Conservation (phyloP, 2,329 filamentous ascomycete genomes). For the Myriosclerotinia scirpicola region DNA sequence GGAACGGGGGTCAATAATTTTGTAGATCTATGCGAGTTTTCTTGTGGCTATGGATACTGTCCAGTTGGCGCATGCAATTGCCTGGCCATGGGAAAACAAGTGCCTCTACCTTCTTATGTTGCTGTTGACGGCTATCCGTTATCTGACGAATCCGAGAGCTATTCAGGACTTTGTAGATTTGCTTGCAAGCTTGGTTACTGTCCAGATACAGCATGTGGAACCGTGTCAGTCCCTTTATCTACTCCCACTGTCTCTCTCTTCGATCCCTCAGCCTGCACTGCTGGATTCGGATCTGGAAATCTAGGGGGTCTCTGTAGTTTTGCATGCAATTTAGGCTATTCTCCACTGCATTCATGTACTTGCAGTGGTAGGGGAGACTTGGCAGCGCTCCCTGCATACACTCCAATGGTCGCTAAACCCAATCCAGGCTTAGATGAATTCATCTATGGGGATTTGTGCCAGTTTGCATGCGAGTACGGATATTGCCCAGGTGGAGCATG, state of each 20-base stretch:
- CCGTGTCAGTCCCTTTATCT: background rate
- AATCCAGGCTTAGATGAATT: background rate
- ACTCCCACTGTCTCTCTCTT: background rate
- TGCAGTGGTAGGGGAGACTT: background rate
- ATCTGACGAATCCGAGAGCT: background rate
- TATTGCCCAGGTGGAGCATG: background rate
- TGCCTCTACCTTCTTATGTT: background rate
- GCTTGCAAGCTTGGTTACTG: background rate
- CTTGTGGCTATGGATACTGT: conserved; percentile 32
- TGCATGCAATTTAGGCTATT: conserved; percentile 5
- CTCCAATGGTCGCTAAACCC: background rate
- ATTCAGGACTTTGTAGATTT: conserved; percentile 1
- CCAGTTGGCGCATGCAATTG: conserved; percentile 20
- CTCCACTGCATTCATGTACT: background rate
- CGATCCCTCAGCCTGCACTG: background rate
- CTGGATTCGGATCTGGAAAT: background rate
- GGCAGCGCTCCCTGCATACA: background rate
- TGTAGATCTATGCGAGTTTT: conserved; percentile 41
- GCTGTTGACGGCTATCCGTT: background rate
- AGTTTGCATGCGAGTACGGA: background rate
- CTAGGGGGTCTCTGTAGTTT: background rate
- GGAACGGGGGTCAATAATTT: conserved; percentile 41
- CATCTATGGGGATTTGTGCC: background rate
- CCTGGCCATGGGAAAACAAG: background rate
- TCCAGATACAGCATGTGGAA: background rate